Conservation (phyloP, 257 asterid genomes). For the Plectranthus barbatus region DNA sequence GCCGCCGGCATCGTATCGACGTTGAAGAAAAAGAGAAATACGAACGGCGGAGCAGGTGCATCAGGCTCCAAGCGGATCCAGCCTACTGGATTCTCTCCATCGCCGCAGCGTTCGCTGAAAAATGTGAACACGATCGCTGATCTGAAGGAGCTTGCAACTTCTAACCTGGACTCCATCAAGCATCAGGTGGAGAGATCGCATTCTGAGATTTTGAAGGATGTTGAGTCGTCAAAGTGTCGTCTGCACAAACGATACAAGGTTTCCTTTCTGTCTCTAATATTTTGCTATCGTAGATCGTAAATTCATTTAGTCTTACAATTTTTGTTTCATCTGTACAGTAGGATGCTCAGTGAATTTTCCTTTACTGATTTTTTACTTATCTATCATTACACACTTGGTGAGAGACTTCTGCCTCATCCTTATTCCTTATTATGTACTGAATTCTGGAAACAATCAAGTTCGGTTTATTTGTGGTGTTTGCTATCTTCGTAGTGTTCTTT, state of each 20-base stretch:
- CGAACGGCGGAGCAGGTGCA: conserved; percentile 13
- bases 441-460: background rate
- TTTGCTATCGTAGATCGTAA: background rate
- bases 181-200: conserved; percentile 60
- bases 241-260: conserved; percentile 85
- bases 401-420: too few relatives aligned
- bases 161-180: conserved; percentile 46
- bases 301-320: background rate
- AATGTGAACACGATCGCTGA: conserved; percentile 50
- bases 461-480: background rate
- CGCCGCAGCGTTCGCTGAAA: conserved; percentile 31
- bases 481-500: background rate
- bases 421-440: too few relatives aligned
- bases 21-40: conserved; percentile 35
- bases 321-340: background rate
- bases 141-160: conserved; percentile 54
- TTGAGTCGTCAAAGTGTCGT: conserved; percentile 63
- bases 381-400: background rate
- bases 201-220: conserved; percentile 62
- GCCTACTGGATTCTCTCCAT: conserved; percentile 30
- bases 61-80: conserved; percentile 31
- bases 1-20: conserved; percentile 23
- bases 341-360: background rate
- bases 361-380: background rate
- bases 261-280: background rate